A percentile compares a stretch with the other conserved stretches of the same genome.
phyloP scores from a whole-genome alignment of 495 filamentous ascomycete species.

The Acidiella bohemica region DNA sequence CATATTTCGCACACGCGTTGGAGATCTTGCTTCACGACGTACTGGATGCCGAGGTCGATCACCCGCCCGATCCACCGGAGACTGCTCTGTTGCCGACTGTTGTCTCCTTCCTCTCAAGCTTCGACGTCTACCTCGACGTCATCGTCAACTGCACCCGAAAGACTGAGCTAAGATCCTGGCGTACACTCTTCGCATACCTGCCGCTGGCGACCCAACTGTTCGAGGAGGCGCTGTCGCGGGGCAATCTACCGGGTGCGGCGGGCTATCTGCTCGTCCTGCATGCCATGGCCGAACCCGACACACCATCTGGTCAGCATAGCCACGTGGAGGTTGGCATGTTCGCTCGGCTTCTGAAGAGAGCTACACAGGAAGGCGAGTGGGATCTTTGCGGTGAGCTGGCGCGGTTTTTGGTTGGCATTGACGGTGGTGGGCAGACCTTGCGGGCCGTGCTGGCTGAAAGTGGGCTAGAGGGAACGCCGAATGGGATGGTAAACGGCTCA shows the following conservation, averaged over 20 bases:
- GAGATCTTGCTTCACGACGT: conserved; percentile 89
- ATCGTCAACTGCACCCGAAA: conserved; percentile 96
- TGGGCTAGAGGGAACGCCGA: conserved; percentile 2
- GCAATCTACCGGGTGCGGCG: conserved; percentile 85
- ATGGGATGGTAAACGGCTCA: not conserved
- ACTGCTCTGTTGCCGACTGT: conserved; percentile 73
- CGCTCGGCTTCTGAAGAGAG: conserved; percentile 66
- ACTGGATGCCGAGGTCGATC: conserved; percentile 86
- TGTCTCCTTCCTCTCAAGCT: conserved; percentile 77
- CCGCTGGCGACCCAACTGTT: conserved; percentile 84
- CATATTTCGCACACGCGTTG: conserved; percentile 83
- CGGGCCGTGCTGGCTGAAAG: conserved; percentile 49
- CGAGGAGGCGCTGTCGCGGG: conserved; percentile 72
- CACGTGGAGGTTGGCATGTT: conserved; percentile 48
- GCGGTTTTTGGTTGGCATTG: conserved; percentile 82
- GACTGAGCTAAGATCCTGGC: conserved; percentile 91
- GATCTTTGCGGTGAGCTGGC: conserved; percentile 92
- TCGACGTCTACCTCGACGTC: conserved; percentile 82
- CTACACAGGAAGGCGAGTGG: conserved; percentile 81
- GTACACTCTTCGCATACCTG: conserved; percentile 77
- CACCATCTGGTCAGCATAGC: conserved; percentile 43
- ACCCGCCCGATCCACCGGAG: conserved; percentile 33
- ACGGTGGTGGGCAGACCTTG: conserved; percentile 71
- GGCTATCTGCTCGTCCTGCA: conserved; percentile 94
- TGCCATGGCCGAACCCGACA: conserved; percentile 53